These are phyloP conservation scores for Blastocladiella emersonii DNA, from an alignment of 371 early-diverging fungal species.

Conservation along the genomic window DNA sequence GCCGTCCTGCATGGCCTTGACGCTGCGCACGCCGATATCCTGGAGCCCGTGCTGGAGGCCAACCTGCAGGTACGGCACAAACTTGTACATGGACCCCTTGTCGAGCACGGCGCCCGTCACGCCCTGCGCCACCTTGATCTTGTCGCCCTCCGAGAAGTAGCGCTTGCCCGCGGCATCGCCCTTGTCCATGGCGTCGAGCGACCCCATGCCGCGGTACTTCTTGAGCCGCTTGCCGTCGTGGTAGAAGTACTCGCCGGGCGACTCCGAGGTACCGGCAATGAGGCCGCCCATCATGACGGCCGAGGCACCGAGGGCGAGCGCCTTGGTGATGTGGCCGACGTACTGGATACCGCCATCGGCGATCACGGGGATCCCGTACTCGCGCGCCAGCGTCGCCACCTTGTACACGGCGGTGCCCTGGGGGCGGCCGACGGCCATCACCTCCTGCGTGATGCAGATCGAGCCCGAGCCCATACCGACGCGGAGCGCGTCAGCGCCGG, in stretches of 20 bases:
- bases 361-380: slow-evolving; percentile 88
- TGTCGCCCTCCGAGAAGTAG: slow-evolving; percentile 88
- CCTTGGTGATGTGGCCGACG: slow-evolving; percentile 94
- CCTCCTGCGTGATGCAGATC: slow-evolving; percentile 96
- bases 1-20: slow-evolving; percentile 45
- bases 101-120: slow-evolving; percentile 90
- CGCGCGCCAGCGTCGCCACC: slow-evolving; percentile 78
- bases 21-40: slow-evolving; percentile 73
- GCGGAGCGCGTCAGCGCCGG: slow-evolving; percentile 90
- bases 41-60: slow-evolving; percentile 94
- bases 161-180: slow-evolving; percentile 58
- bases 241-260: slow-evolving; percentile 95
- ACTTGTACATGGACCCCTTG: slow-evolving; percentile 88
- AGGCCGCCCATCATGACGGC: slow-evolving; percentile 97
- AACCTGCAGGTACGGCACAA: slow-evolving; percentile 58
- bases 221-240: slow-evolving; percentile 92
- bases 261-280: slow-evolving; percentile 86
- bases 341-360: slow-evolving; percentile 95
- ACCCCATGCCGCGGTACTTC: slow-evolving; percentile 96
- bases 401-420: slow-evolving; percentile 95
- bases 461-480: slow-evolving; percentile 95
- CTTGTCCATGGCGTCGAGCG: slow-evolving; percentile 90
- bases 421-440: slow-evolving; percentile 95
- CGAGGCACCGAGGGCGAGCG: slow-evolving; percentile 81
- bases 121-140: slow-evolving; percentile 97